Base-by-base conservation (phyloP, 2,329 filamentous ascomycete genomes). In the Talaromyces sp. region DNA sequence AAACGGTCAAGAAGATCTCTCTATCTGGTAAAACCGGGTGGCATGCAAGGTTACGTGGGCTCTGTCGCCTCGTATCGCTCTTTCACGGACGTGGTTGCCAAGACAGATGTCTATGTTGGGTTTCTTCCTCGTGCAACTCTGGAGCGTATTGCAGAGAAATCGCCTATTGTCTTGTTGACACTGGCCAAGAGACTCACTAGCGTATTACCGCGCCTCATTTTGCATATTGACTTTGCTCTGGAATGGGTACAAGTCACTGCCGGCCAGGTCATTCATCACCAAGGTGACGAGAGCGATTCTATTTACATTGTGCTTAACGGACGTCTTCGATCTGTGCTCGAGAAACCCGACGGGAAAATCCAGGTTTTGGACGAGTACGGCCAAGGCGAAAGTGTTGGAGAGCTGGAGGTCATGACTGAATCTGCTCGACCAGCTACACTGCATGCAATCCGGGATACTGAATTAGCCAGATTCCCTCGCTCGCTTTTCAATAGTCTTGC, bases 231-330 rank as follows among this genome's bases (percentile, higher is more conserved):
- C 74, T 99, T 99, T 76, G 94, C 94, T 3, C 81, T 99, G 19
- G 95, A 99, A 78, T 99, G 95, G 94, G 88, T 97, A 3, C 95
- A 99, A 71, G 92, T 99, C 63, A 92, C 91, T 74, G 91, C 94
- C 3, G 92, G 94, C 0, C 92, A 99, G 71, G 90, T 97, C 10
- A 90, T 99, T 38, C 96, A 95, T 72, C 91, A 96, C 65, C 90
- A 96, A 74, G 88, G 88, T 2, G 92, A 99, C 65, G 94, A 97
- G 65, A 99, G 94, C 68, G 94, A 99, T 74, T 93, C 95, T 1
- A 99, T 99, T 46, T 99, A 97, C 69, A 92, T 99, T 63, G 94
- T 99, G 1, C 83, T 99, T 17, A 99, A 99, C 67, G 94, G 94
- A 10, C 89, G 94, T 17, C 77, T 99, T 19, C 85, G 95, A 59